A percentile compares a stretch with the other conserved stretches of the same genome.
Conservation (phyloP, 177 flowering plant genomes). For the Tripterygium wilfordii region DNA sequence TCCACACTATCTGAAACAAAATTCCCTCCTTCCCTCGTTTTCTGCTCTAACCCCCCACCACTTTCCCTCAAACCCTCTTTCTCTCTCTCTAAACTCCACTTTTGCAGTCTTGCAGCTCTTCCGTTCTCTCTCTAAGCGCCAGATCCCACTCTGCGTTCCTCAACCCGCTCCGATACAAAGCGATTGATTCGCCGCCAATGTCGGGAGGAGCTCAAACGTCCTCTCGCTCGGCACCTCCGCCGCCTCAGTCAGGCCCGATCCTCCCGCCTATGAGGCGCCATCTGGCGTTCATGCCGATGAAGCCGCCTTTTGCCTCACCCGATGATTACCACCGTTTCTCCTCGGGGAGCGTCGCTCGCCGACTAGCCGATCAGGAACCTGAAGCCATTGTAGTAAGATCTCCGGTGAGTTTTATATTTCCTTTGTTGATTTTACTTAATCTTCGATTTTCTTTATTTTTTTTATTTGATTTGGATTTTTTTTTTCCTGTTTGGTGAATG, state of each 20-base stretch:
- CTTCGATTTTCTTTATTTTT: background rate
- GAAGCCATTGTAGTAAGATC: slow-evolving; percentile 61
- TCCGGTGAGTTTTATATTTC: slow-evolving; percentile 31
- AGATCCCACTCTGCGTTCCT: background rate
- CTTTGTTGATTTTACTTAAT: background rate
- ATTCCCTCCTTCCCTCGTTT: slow-evolving; percentile 69
- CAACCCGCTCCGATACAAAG: background rate
- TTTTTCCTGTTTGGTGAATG: background rate
- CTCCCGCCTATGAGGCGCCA: slow-evolving; percentile 31
- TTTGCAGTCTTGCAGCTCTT: slow-evolving; percentile 5
- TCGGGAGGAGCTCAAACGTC: slow-evolving; percentile 41
- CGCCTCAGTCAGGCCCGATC: slow-evolving; percentile 21
- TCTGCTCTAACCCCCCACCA: slow-evolving; percentile 26
- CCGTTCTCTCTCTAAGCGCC: slow-evolving; percentile 13
- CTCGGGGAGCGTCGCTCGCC: slow-evolving; percentile 16
- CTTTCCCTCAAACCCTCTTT: background rate
- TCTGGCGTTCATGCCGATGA: slow-evolving; percentile 41
- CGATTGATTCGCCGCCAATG: slow-evolving; percentile 23
- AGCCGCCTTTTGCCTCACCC: slow-evolving; percentile 61
- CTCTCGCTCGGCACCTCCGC: slow-evolving; percentile 27
- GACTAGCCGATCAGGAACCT: slow-evolving; percentile 28
- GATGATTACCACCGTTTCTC: slow-evolving; percentile 72
- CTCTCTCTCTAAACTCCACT: no score
- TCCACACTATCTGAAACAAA: slow-evolving; percentile 63
- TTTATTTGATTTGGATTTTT: background rate